phyloP scores from a whole-genome alignment of 2,329 filamentous ascomycete species.

The Fusarium illudens region DNA sequence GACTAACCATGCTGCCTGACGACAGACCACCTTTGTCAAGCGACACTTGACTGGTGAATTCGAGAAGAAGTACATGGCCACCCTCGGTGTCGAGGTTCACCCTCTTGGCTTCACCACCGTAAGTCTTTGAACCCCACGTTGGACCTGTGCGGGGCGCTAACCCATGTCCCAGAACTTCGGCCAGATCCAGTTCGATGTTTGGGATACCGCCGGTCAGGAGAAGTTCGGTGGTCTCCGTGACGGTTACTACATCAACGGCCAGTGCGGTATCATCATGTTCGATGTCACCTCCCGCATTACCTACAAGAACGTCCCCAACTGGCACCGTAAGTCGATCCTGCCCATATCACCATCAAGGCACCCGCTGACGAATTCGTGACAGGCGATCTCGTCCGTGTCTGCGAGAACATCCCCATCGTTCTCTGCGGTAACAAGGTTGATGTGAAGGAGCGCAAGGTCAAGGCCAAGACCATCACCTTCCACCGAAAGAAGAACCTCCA shows the following conservation, averaged over 20 bases:
- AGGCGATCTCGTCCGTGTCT: conserved; percentile 99
- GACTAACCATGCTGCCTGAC: conserved; percentile 30
- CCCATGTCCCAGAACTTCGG: conserved; percentile 78
- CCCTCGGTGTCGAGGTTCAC: conserved; percentile 99
- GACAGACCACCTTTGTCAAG: conserved; percentile 99
- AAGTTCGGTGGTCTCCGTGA: conserved; percentile 99
- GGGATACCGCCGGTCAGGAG: conserved; percentile 99
- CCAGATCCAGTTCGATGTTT: conserved; percentile 97
- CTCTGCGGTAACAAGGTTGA: conserved; percentile 99
- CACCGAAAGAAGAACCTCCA: conserved; percentile 99
- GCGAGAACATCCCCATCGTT: conserved; percentile 99
- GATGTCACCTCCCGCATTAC: conserved; percentile 99
- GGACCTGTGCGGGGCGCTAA: conserved; percentile 39
- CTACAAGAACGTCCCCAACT: conserved; percentile 99
- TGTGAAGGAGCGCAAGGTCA: conserved; percentile 99
- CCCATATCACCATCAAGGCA: background rate
- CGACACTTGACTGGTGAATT: conserved; percentile 99
- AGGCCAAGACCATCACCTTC: conserved; percentile 99
- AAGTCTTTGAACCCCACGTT: conserved; percentile 58
- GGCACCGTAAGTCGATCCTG: conserved; percentile 84
- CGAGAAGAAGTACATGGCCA: conserved; percentile 99
- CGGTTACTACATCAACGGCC: conserved; percentile 99
- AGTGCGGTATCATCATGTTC: conserved; percentile 99
- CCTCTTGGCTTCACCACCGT: conserved; percentile 97
- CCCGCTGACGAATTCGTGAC: conserved; percentile 29